Conservation (phyloP, 2,329 filamentous ascomycete genomes). For the Xylariaceae sp. region DNA sequence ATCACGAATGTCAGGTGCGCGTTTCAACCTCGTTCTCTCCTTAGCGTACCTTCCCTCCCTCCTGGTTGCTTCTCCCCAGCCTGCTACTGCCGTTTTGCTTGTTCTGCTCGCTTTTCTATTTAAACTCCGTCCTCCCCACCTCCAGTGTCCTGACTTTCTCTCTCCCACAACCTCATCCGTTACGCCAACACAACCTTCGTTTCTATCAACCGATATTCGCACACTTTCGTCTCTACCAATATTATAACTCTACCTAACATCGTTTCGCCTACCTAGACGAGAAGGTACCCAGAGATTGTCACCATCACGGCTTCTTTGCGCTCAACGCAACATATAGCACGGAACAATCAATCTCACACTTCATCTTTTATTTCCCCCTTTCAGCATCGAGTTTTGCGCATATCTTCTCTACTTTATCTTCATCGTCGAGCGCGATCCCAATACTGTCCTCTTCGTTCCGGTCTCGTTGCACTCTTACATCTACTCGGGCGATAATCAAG, state of each 20-base stretch:
- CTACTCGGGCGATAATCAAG: not conserved
- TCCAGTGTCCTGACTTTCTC: not conserved
- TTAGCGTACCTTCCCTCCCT: not conserved
- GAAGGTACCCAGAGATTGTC: no score
- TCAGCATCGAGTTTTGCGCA: not conserved
- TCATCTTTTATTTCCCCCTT: not conserved
- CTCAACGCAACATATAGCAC: no score
- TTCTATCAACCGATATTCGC: not conserved
- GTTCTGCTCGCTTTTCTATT: not conserved
- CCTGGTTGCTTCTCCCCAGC: not conserved
- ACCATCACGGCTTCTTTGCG: no score
- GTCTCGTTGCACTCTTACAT: not conserved
- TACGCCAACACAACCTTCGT: not conserved
- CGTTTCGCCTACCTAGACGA: not conserved
- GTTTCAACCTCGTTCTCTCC: not conserved
- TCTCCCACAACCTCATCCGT: not conserved
- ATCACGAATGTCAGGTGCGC: not conserved
- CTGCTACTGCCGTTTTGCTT: not conserved
- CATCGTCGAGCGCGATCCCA: not conserved
- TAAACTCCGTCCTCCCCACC: not conserved
- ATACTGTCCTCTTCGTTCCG: not conserved
- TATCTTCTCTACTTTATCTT: not conserved
- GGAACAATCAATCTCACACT: not conserved
- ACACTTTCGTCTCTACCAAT: not conserved
- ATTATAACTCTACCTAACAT: not conserved